Percentiles rank a stretch among this genome's conserved stretches.
phyloP scores from a whole-genome alignment of 495 filamentous ascomycete species.

The Xylaria venustula region DNA sequence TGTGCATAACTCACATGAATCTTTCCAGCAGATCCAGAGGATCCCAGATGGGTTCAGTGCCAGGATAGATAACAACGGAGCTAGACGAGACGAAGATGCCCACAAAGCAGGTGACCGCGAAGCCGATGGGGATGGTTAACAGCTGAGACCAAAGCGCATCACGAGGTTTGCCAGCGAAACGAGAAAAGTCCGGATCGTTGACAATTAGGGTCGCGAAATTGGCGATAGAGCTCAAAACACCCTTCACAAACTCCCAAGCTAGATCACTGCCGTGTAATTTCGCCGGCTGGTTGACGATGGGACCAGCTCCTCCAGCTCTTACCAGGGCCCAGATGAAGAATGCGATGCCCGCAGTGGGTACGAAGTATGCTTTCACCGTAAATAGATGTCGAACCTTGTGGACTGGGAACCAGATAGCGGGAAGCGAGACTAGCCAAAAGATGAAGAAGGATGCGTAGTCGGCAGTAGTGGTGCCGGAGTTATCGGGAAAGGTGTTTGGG shows the following conservation, averaged over 20 bases:
- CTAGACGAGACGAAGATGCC: slow-evolving; percentile 92
- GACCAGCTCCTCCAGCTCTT: slow-evolving; percentile 79
- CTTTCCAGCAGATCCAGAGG: slow-evolving; percentile 71
- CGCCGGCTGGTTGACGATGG: slow-evolving; percentile 72
- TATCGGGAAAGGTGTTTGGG: slow-evolving; percentile 63
- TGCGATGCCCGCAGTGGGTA: slow-evolving; percentile 76
- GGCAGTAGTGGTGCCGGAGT: slow-evolving; percentile 70
- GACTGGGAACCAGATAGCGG: slow-evolving; percentile 81
- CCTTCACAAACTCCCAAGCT: slow-evolving; percentile 78
- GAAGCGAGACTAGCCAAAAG: slow-evolving; percentile 79
- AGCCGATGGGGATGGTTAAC: slow-evolving; percentile 80
- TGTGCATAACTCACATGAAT: slow-evolving; percentile 53
- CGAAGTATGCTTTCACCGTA: slow-evolving; percentile 85
- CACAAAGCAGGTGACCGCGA: slow-evolving; percentile 88
- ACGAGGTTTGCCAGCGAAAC: slow-evolving; percentile 76
- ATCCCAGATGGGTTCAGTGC: slow-evolving; percentile 77
- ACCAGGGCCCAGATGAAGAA: slow-evolving; percentile 92
- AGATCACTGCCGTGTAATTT: slow-evolving; percentile 65
- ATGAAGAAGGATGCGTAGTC: slow-evolving; percentile 79
- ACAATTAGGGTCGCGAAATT: slow-evolving; percentile 90
- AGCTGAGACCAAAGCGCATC: slow-evolving; percentile 91
- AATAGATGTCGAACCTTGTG: slow-evolving; percentile 82
- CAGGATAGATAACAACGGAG: slow-evolving; percentile 69
- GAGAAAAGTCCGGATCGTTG: slow-evolving; percentile 86
- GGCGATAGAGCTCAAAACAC: slow-evolving; percentile 84